A percentile compares a stretch with the other conserved stretches of the same genome.
Evolutionary conservation across 768 basidiomycete species (phyloP).

Genomic region (Boletus tylopilopsis): DNA sequence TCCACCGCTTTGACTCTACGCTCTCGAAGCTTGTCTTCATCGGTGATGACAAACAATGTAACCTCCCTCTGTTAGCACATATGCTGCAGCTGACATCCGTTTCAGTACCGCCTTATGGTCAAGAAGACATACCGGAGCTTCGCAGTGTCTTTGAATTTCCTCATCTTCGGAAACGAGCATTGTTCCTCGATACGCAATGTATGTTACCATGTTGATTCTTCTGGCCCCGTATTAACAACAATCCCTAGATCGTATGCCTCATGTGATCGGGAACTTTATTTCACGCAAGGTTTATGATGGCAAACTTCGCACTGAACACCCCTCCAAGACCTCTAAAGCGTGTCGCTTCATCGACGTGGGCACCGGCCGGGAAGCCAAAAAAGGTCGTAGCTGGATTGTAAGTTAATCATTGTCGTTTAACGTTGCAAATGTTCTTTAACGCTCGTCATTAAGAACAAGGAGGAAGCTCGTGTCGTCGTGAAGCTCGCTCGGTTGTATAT

Average conservation of each 20-base stretch:
- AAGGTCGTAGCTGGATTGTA: slow-evolving; percentile 36
- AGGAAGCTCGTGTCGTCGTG: slow-evolving; percentile 51
- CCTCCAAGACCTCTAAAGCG: slow-evolving; percentile 30
- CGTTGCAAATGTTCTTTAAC: slow-evolving; percentile 2
- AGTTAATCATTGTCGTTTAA: not conserved
- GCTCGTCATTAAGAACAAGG: slow-evolving; percentile 47
- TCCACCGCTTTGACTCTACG: slow-evolving; percentile 24
- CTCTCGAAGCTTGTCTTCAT: slow-evolving; percentile 37
- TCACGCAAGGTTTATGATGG: slow-evolving; percentile 60
- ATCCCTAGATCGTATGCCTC: slow-evolving; percentile 73
- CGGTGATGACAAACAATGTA: slow-evolving; percentile 39
- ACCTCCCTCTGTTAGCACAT: not conserved
- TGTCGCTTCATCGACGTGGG: slow-evolving; percentile 39
- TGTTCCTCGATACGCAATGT: slow-evolving; percentile 76
- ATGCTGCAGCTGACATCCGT: not conserved
- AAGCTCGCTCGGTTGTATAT: slow-evolving; percentile 52
- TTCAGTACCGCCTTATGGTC: slow-evolving; percentile 74
- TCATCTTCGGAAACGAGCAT: slow-evolving; percentile 46
- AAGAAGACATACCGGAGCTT: slow-evolving; percentile 61
- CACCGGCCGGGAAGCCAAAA: slow-evolving; percentile 28
- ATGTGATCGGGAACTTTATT: slow-evolving; percentile 67
- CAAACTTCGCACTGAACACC: slow-evolving; percentile 56
- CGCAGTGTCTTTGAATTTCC: slow-evolving; percentile 71
- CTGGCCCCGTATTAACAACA: not conserved
- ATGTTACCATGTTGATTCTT: slow-evolving; percentile 18